Evolutionary conservation across 495 filamentous ascomycete genomes (phyloP).

Genomic region (Tuber magnatum): DNA sequence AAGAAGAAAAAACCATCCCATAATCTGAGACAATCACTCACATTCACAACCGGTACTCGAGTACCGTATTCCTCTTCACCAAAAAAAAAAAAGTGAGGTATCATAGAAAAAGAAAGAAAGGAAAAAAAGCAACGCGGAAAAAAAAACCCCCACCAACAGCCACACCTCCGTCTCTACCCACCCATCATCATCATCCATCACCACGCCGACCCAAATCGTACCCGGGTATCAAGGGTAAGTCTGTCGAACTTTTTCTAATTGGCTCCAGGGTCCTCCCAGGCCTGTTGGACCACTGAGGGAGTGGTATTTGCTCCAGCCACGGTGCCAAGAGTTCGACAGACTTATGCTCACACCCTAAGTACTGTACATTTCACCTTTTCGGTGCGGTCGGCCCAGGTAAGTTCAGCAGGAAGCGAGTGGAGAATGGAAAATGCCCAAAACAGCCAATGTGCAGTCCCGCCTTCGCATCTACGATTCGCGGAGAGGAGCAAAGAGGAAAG

Average conservation of each 20-base stretch:
- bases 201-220: background rate
- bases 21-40: background rate
- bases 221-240: no score
- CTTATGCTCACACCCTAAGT: no score
- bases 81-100: no score
- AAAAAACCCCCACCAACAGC: background rate
- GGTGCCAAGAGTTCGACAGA: no score
- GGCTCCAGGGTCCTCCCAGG: no score
- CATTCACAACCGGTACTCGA: background rate
- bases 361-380: background rate
- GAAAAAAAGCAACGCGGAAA: background rate
- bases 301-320: no score
- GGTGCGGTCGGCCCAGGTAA: background rate
- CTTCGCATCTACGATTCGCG: background rate
- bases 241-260: no score
- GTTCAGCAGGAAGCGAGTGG: background rate
- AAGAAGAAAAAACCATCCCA: background rate
- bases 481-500: background rate
- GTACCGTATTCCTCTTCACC: background rate
- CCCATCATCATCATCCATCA: background rate
- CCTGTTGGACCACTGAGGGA: no score
- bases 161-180: background rate
- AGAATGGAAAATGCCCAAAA: background rate
- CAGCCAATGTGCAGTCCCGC: background rate
- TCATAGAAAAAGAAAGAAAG: background rate